Percentiles rank a stretch among this genome's conserved stretches.
Evolutionary conservation across 2,329 filamentous ascomycete genomes (phyloP).

Genomic region (Cercospora sesami): DNA sequence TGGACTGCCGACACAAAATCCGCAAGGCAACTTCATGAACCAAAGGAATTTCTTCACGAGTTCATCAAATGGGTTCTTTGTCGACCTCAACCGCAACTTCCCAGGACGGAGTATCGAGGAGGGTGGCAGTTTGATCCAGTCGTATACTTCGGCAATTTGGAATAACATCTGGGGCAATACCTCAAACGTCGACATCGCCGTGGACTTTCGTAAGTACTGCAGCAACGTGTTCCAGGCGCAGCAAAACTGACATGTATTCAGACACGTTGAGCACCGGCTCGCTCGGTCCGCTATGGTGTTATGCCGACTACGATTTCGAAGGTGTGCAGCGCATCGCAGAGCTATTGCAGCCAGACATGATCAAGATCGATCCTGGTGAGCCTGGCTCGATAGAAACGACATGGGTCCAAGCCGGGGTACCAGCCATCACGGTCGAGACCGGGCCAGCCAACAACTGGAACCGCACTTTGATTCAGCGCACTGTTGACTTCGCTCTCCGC

Average conservation of each 20-base stretch:
- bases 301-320: conserved; percentile 41
- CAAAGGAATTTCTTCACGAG: conserved; percentile 43
- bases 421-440: conserved; percentile 44
- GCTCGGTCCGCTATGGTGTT: conserved; percentile 43
- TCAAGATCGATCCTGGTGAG: conserved; percentile 45
- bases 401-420: conserved; percentile 40
- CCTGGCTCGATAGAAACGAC: conserved; percentile 44
- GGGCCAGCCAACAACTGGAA: conserved; percentile 44
- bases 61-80: conserved; percentile 54
- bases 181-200: conserved; percentile 43
- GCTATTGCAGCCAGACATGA: conserved; percentile 42
- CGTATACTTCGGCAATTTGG: conserved; percentile 41
- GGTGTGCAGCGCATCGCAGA: conserved; percentile 44
- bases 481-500: conserved; percentile 36
- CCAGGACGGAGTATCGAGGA: conserved; percentile 51
- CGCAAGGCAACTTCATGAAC: conserved; percentile 44
- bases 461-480: conserved; percentile 39
- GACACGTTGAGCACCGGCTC: conserved; percentile 42
- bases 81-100: conserved; percentile 60
- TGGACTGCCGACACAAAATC: conserved; percentile 43
- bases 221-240: not conserved
- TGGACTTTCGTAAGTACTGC: conserved; percentile 35
- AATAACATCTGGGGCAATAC: conserved; percentile 43
- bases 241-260: conserved; percentile 6
- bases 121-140: conserved; percentile 24